Base-by-base conservation (phyloP, 139 green algal species). In the Limnomonas spitsbergensis region DNA sequence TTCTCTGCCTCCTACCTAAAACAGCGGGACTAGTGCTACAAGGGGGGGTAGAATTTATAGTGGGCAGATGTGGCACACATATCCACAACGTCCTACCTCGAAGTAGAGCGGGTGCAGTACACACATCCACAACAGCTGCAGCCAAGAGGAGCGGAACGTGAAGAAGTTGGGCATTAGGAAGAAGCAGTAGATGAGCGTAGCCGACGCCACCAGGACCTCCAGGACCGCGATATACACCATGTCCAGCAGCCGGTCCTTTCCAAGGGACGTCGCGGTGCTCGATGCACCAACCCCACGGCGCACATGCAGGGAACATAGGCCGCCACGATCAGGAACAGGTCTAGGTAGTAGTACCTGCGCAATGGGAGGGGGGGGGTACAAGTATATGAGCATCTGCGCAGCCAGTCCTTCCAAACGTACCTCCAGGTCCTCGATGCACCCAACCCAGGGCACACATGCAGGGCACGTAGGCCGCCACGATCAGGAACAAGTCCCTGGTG, bases 161-260 rank as follows among this genome's bases (percentile, higher is more conserved):
- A 76, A 66, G 70, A 76, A 76, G 70, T 66, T 2, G 3, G 70
- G 70, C 70, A 76, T 76, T 6, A 76, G 14, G 70, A 76, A 76
- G 38, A 35, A 66, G 70, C 70, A 76, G 40, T 76, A 76, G 4
- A 76, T 37, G 38, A 76, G 70, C 7, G 70, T 76, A 14, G 70
- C 26, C 3, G 31, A 4, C 3, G 70, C 70, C 9, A 76, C 37
- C 9, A 76, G 7, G 38, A 3, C 37, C 38, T 76, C 70, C 26
- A 76, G 70, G 3, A 76, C 27, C 4, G 70, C 70, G 26, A 61
- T 37, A 34, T 54, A 66, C 26, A 66, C 2, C 4, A 9, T 37
- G 39, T 76, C 70, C 4, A 54, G 56, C 4, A 76, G 14, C 37
- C 70, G 70, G 3, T 39, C n/a, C 27, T 26, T 24, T 34, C 9